Base-by-base conservation (phyloP, 2,329 filamentous ascomycete species). In the Verticillium dahliae region DNA sequence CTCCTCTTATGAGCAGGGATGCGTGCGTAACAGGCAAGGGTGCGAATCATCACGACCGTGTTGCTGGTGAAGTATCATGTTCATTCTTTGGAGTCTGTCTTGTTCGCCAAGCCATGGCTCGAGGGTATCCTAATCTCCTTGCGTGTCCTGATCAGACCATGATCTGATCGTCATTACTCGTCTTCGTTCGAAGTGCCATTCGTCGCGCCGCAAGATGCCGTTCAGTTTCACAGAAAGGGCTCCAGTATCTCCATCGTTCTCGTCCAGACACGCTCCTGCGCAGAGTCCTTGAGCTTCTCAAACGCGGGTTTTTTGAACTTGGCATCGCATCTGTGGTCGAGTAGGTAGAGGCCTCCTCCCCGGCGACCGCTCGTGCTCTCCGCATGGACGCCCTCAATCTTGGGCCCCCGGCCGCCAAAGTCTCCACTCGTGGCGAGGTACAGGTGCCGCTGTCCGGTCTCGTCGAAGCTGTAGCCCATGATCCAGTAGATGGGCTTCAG, bases 181-280 rank as follows among this genome's bases (percentile, higher is more conserved):
- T 50, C 6, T 4, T 13, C 35, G 13, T 50, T 27, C 45, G n/a
- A 50, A 22, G 18, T 10, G 22, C n/a, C n/a, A 10, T 9, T 37
- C 35, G 13, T 13, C 35, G 35, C 13, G 35, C 27, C 13, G 15
- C 6, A 10, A 22, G 9, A 22, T 50, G 15, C 27, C 27, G 27
- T 27, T 27, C 27, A 27, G 9, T 10, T n/a, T 59, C 39, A 65
- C 4, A 65, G 31, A 45, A 52, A 65, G 7, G 60, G 63, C 57
- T 52, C n/a, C 34, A 66, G 22, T 27, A 61, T 58, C 56, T 66
- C 64, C 61, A 60, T 65, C 13, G 64, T 66, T 54, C 61, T 62
- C 9, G 50, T 58, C 65, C 64, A 65, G 6, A 65, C 62, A 45
- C 35, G 58, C 6, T 58, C 60, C 57, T 62, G 62, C 27, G 61